Percentiles rank a stretch among this genome's conserved stretches.
These are phyloP conservation scores for Sporothrix protearum DNA, from an alignment of 2,329 filamentous ascomycete genomes.

Conservation along the genomic window DNA sequence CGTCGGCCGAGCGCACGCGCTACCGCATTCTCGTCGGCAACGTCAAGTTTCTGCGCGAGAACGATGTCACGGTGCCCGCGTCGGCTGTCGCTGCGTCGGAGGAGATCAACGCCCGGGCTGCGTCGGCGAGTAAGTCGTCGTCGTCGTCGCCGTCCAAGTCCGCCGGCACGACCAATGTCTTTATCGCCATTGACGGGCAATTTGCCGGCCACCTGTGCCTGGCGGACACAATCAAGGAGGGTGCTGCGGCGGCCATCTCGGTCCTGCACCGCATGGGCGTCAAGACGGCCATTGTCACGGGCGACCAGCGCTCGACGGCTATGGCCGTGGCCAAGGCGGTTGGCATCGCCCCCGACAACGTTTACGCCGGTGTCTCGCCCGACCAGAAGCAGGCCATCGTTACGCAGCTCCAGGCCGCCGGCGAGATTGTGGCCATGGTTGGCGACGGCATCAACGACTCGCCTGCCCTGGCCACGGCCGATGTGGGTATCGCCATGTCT, in stretches of 20 bases:
- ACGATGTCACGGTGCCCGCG: constrained; percentile 62
- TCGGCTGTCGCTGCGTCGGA: constrained; percentile 62
- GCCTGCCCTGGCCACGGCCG: constrained; percentile 85
- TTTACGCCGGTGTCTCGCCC: constrained; percentile 84
- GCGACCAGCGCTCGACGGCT: constrained; percentile 82
- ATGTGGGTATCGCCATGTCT: constrained; percentile 88
- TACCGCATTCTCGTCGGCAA: constrained; percentile 85
- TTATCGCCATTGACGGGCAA: constrained; percentile 76
- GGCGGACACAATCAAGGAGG: constrained; percentile 86
- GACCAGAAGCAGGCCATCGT: constrained; percentile 89
- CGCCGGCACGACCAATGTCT: constrained; percentile 83
- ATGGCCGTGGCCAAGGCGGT: constrained; percentile 77
- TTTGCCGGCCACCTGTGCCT: constrained; percentile 83
- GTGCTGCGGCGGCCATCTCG: constrained; percentile 73
- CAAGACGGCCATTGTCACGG: constrained; percentile 86
- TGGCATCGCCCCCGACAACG: constrained; percentile 70
- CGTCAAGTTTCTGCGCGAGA: constrained; percentile 68
- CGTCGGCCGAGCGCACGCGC: constrained; percentile 62
- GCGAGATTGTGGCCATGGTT: constrained; percentile 88
- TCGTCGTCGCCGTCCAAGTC: constrained; percentile 39
- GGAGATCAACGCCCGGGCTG: constrained; percentile 49
- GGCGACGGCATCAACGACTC: constrained; percentile 99
- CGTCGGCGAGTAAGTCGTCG: constrained; percentile 7
- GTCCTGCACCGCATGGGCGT: constrained; percentile 83
- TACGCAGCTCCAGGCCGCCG: constrained; percentile 66